Conservation (phyloP, 1,284 basidiomycete genomes). For the Lentinula novae-zelandiae region DNA sequence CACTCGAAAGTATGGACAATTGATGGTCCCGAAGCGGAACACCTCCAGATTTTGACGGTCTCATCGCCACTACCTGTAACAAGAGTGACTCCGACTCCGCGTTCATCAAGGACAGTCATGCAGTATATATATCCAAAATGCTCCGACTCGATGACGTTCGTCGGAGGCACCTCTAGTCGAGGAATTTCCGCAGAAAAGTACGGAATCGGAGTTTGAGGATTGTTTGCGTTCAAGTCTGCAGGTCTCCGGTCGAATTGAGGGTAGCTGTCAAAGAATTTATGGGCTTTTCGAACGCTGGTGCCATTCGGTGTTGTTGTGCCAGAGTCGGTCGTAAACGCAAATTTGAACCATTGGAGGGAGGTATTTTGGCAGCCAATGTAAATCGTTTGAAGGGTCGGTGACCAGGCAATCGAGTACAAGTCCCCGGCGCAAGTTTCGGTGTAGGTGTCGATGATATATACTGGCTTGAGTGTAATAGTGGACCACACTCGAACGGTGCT, state of each 20-base stretch:
- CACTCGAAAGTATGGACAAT: conserved; percentile 63
- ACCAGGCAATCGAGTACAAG: conserved; percentile 87
- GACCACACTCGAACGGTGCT: conserved; percentile 90
- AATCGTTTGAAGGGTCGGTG: conserved; percentile 62
- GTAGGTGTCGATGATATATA: conserved; percentile 83
- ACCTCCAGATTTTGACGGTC: conserved; percentile 87
- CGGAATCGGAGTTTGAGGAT: conserved; percentile 29
- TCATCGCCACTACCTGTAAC: conserved; percentile 89
- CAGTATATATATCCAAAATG: conserved; percentile 96
- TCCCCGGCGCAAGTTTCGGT: conserved; percentile 86
- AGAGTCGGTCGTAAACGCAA: conserved; percentile 29
- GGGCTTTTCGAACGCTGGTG: conserved; percentile 46
- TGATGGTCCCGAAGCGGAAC: conserved; percentile 40
- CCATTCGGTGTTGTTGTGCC: conserved; percentile 47
- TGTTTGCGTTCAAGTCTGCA: conserved; percentile 60
- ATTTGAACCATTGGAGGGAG: conserved; percentile 81
- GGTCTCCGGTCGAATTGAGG: conserved; percentile 64
- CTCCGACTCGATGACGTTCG: conserved; percentile 79
- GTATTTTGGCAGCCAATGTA: conserved; percentile 92
- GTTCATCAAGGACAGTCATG: conserved; percentile 55
- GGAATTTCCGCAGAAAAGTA: conserved; percentile 17
- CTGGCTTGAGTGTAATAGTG: conserved; percentile 61
- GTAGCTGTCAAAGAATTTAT: conserved; percentile 83
- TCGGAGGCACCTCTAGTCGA: conserved; percentile 54
- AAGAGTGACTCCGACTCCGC: conserved; percentile 48